Evolutionary conservation across 768 basidiomycete genomes (phyloP).

Genomic region (Mycena epipterygia): DNA sequence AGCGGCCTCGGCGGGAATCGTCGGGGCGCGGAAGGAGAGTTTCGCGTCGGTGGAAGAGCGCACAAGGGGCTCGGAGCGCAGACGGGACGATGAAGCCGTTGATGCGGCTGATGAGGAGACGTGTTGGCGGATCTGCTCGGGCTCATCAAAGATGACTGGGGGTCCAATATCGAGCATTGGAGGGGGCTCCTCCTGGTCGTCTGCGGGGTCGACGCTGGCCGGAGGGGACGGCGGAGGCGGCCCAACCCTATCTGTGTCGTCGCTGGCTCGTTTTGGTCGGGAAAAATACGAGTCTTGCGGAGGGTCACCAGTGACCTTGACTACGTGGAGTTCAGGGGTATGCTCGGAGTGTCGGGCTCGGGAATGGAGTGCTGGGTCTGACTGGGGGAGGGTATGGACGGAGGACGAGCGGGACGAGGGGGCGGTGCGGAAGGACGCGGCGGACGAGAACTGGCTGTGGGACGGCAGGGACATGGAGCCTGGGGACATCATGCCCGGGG

Average conservation of each 20-base stretch:
- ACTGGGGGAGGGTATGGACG: constrained; percentile 45
- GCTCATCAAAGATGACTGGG: constrained; percentile 51
- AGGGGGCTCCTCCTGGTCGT: constrained; percentile 34
- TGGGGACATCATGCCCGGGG: constrained; percentile 34
- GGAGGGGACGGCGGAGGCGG: constrained; percentile 50
- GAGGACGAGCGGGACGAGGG: constrained; percentile 54
- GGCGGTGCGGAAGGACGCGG: constrained; percentile 53
- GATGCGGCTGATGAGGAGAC: constrained; percentile 34
- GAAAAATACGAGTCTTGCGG: constrained; percentile 47
- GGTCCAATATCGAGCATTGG: constrained; percentile 37
- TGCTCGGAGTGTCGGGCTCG: constrained; percentile 48
- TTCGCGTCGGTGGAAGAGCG: constrained; percentile 68
- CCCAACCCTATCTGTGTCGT: constrained; percentile 41
- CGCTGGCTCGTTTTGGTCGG: constrained; percentile 43
- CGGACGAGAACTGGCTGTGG: constrained; percentile 45
- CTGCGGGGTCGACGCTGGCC: constrained; percentile 49
- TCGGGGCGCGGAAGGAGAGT: constrained; percentile 50
- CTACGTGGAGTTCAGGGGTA: constrained; percentile 65
- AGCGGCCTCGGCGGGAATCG: constrained; percentile 28
- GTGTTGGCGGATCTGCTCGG: constrained; percentile 40
- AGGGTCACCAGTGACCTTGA: constrained; percentile 66
- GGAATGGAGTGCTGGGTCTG: constrained; percentile 40
- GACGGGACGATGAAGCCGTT: constrained; percentile 42
- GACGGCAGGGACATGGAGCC: constrained; percentile 37
- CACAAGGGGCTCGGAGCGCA: constrained; percentile 49